Percentiles rank a stretch among this genome's conserved stretches.
Evolutionary conservation across 1,284 basidiomycete species (phyloP).

Genomic region (Boletus subluridellus): DNA sequence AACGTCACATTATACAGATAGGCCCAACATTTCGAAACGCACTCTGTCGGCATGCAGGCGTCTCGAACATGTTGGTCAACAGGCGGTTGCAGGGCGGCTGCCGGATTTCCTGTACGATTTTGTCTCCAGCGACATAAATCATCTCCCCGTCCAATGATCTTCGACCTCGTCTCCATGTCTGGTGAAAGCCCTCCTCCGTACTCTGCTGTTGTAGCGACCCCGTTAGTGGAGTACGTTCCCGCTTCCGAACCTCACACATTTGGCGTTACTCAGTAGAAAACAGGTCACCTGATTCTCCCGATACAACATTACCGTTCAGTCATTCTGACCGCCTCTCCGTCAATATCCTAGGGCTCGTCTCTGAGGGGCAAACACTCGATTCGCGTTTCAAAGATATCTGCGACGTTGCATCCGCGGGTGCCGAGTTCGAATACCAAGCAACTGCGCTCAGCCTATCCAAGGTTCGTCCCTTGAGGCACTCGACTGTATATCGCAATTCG

Average conservation of each 20-base stretch:
- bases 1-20: slow-evolving; percentile 11
- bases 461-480: slow-evolving; percentile 2
- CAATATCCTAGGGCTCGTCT: slow-evolving; percentile 11
- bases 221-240: slow-evolving; percentile 6
- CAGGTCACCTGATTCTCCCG: not conserved
- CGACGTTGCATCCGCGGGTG: slow-evolving; percentile 3
- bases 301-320: slow-evolving; percentile 11
- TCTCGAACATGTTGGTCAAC: not conserved
- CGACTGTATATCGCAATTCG: not conserved
- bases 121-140: slow-evolving; percentile 4
- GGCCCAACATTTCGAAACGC: not conserved
- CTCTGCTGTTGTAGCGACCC: slow-evolving; percentile 3
- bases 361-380: slow-evolving; percentile 13
- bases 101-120: not conserved
- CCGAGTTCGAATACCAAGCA: slow-evolving; percentile 10
- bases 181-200: slow-evolving; percentile 21
- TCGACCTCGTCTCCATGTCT: not conserved
- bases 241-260: not conserved
- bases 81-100: slow-evolving; percentile 1
- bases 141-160: not conserved
- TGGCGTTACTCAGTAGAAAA: not conserved
- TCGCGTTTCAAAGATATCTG: slow-evolving; percentile 17
- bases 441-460: slow-evolving; percentile 7
- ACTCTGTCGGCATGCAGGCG: not conserved
- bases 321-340: slow-evolving; percentile 6